phyloP scores from a whole-genome alignment of 2,329 filamentous ascomycete genomes.

The Endoconidiophora laricicola region DNA sequence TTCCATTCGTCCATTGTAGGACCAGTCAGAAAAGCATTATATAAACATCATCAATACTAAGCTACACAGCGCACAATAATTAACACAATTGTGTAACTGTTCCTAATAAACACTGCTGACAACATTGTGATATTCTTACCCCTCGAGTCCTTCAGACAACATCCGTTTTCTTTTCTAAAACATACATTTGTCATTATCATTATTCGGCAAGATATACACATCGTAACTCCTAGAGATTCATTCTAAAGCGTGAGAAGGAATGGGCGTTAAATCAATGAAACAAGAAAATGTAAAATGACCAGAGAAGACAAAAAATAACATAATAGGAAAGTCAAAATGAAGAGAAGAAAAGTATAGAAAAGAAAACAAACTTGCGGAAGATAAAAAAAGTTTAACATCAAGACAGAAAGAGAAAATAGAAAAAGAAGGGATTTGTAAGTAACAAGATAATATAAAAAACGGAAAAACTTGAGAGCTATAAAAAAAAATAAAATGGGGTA shows the following conservation, averaged over 20 bases:
- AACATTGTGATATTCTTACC: no score
- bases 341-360: slow-evolving; percentile 4
- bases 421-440: not conserved
- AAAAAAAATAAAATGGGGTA: no score
- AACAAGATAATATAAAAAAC: not conserved
- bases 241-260: not conserved
- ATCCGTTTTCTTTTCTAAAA: not conserved
- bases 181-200: not conserved
- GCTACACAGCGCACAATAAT: no score
- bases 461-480: not conserved
- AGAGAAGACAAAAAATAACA: not conserved
- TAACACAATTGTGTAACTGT: no score
- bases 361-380: not conserved
- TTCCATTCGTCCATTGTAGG: no score
- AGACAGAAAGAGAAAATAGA: not conserved
- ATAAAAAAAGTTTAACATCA: not conserved
- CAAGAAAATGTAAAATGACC: not conserved
- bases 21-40: no score
- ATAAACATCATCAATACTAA: no score
- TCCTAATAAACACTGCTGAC: no score
- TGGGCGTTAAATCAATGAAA: not conserved
- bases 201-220: not conserved
- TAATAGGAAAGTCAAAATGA: not conserved
- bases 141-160: no score
- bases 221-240: no score